A percentile compares a stretch with the other conserved stretches of the same genome.
phyloP scores from a whole-genome alignment of 1,284 basidiomycete genomes.

The Melampsora larici-populina region DNA sequence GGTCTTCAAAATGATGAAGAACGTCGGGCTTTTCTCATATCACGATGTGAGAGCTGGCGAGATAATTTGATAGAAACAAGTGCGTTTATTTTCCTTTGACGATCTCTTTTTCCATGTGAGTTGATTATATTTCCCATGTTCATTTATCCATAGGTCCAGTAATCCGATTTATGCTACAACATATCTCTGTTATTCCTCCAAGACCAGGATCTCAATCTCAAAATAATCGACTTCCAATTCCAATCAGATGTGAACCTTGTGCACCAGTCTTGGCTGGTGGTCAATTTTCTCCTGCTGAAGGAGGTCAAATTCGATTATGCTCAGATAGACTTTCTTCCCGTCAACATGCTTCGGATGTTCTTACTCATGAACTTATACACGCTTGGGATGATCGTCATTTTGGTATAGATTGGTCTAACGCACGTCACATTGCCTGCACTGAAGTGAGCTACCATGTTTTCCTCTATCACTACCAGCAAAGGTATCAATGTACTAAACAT shows the following conservation, averaged over 20 bases:
- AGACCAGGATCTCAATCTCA: background rate
- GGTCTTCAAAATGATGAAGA: constrained; percentile 27
- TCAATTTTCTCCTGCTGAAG: constrained; percentile 34
- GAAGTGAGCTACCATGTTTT: constrained; percentile 4
- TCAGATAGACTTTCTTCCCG: constrained; percentile 27
- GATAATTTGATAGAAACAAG: constrained; percentile 37
- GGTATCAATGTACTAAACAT: no score
- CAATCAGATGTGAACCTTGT: constrained; percentile 34
- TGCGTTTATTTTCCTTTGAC: background rate
- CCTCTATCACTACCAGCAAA: background rate
- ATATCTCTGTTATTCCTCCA: constrained; percentile 32
- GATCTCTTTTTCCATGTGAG: background rate
- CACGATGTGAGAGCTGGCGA: constrained; percentile 33
- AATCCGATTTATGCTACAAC: constrained; percentile 29
- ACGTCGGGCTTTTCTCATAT: constrained; percentile 24
- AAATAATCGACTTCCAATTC: constrained; percentile 7
- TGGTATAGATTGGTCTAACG: constrained; percentile 36
- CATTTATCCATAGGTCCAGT: constrained; percentile 15
- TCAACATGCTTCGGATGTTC: constrained; percentile 30
- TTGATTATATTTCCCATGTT: background rate
- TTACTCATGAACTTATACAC: constrained; percentile 43
- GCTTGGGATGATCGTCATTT: constrained; percentile 39
- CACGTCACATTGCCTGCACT: constrained; percentile 37
- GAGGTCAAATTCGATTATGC: constrained; percentile 34
- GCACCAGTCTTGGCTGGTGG: constrained; percentile 24